Evolutionary conservation across 2,329 filamentous ascomycete genomes (phyloP), one percentile per base, ranked within the genome.

Genomic region (Stemphylium lycopersici): DNA sequence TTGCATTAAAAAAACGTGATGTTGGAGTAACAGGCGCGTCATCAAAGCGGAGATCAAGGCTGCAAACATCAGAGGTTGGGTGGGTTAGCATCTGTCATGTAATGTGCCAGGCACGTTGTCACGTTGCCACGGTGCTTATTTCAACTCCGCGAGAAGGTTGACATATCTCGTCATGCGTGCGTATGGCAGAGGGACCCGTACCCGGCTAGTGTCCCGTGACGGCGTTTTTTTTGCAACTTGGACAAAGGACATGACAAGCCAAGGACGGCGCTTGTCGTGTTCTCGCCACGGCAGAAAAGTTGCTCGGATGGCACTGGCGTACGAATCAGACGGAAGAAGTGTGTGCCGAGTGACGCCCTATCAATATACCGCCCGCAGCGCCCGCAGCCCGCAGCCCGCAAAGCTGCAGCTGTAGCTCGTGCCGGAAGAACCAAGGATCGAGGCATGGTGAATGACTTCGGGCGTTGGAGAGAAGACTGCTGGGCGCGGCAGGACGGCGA

Each of bases 281-380:
- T 52, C 43, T 52, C 39, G 56, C 56, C 56, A 53, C 56, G 24
- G 48, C 39, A 45, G 29, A 40, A 43, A 44, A 48, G 26, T 22
- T 31, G 32, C 44, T 16, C 45, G 48, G 16, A 52, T 34, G 48
- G 56, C 42, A 38, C 16, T 38, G 20, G 24, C n/a, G 18, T 46
- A 39, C 55, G 31, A 46, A 52, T 52, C 52, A 55, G 38, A 31
- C 39, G 32, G 39, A 38, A 40, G 41, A 46, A 38, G 48, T 34
- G 26, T 52, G 39, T 37, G 51, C 55, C 46, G 56, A 55, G 47
- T 31, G 55, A 51, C 39, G 48, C 56, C 37, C 47, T 51, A 39
- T 32, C 47, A 55, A 44, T 48, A 48, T 47, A 41, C 39, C 41
- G 48, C 45, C 44, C 24, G 45, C 29, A 43, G 22, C 40, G 5